Percentiles rank a stretch among this genome's conserved stretches.
phyloP scores from a whole-genome alignment of 2,329 filamentous ascomycete species.

The Emmonsia crescens region DNA sequence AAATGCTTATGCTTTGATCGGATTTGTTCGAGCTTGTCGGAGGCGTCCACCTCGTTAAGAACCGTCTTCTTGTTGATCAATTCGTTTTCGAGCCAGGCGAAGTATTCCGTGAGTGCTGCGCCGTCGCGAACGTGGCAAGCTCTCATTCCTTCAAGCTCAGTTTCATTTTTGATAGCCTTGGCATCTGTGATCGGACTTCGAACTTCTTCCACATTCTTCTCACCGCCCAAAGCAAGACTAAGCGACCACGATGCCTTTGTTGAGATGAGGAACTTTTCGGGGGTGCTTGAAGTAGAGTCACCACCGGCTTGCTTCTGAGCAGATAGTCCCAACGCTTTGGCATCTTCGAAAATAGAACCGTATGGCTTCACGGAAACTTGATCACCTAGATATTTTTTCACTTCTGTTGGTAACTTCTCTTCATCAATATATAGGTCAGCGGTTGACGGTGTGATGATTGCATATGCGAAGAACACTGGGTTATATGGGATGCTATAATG shows the following conservation, averaged over 20 bases:
- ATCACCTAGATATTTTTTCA: conserved; percentile 56
- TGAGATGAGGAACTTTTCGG: conserved; percentile 66
- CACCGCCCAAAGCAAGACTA: conserved; percentile 73
- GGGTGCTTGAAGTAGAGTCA: conserved; percentile 24
- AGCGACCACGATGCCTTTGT: conserved; percentile 90
- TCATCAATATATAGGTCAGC: conserved; percentile 78
- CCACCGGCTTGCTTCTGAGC: conserved; percentile 26
- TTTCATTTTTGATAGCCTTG: conserved; percentile 89
- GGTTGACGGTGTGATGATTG: conserved; percentile 64
- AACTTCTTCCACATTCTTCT: conserved; percentile 72
- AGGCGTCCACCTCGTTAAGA: conserved; percentile 82
- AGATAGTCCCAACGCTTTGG: conserved; percentile 50
- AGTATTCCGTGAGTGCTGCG: conserved; percentile 80
- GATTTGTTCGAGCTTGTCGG: conserved; percentile 69
- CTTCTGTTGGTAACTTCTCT: conserved; percentile 60
- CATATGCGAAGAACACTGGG: conserved; percentile 96
- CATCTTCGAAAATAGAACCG: conserved; percentile 65
- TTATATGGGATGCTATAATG: conserved; percentile 71
- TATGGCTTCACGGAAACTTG: conserved; percentile 73
- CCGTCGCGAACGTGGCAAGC: conserved; percentile 90
- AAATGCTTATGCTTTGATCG: conserved; percentile 57
- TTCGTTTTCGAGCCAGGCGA: conserved; percentile 92
- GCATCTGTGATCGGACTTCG: conserved; percentile 80
- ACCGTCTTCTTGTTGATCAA: conserved; percentile 59
- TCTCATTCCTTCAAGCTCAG: conserved; percentile 84